Evolutionary conservation across 1,284 basidiomycete species (phyloP), one percentile per base, ranked within the genome.

Genomic region (Ganoderma resinaceum): DNA sequence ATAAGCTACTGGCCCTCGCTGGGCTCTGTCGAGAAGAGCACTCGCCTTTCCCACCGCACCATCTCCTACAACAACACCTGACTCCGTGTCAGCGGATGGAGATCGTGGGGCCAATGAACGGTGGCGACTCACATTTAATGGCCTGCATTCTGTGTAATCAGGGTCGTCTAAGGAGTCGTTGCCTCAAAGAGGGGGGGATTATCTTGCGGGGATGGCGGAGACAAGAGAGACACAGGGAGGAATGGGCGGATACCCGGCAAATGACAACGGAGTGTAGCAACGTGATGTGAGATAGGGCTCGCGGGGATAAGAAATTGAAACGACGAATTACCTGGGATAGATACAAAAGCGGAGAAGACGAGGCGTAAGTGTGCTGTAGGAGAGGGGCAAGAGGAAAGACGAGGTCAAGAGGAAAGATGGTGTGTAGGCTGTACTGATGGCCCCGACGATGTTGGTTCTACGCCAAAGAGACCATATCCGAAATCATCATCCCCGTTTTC

Each of bases 11-110:
- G 62, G 53, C 57, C 55, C 61, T 59, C n/a, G 52, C 14, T 38
- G 35, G 62, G 55, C 52, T 42, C 23, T 29, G 26, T 37, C 37
- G 63, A 43, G 46, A 59, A 38, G 46, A 23, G 16, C 65, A 82
- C 89, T 77, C 74, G 93, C 97, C 94, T 99, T 99, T 84, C 97
- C 97, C 78, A 99, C 97, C 67, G 97, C 97, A 91, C 97, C 97
- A 86, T 99, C 97, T 78, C 97, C 97, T 70, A 99, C 97, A 78
- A 99, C 97, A 82, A 99, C 97, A 87, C 95, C 95, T 95, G 70
- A 68, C 67, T 67, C 67, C 63, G 69, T 70, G 71, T 72, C 67
- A 72, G 61, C 70, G 33, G 49, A 64, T 37, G 52, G 61, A 63
- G 53, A 43, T 18, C 38, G 55, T 49, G 60, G 53, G 53, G 46